These are phyloP conservation scores for Diutina pseudorugosa DNA, from an alignment of 1,139 yeast species.

Conservation along the genomic window DNA sequence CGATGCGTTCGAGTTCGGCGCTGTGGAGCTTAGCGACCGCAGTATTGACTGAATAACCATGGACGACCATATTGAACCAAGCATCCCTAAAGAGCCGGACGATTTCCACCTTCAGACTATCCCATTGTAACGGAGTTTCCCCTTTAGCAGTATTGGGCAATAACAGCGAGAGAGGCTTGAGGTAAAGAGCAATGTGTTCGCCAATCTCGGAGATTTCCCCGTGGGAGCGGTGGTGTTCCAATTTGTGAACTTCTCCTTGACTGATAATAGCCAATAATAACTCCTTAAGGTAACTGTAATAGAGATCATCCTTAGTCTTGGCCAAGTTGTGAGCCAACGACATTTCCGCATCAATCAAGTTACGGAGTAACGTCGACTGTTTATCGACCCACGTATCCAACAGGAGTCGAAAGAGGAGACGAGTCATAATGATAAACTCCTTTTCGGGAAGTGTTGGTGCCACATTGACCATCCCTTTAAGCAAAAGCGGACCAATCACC, in stretches of 20 bases:
- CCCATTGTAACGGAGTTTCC: conserved; percentile 23
- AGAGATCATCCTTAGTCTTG: conserved; percentile 31
- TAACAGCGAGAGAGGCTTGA: conserved; percentile 65
- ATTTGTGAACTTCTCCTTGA: conserved; percentile 72
- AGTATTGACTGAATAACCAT: conserved; percentile 66
- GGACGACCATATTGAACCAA: conserved; percentile 92
- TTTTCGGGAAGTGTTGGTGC: conserved; percentile 47
- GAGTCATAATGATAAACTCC: conserved; percentile 44
- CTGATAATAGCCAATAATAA: conserved; percentile 55
- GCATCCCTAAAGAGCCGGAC: conserved; percentile 64
- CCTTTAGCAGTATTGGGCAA: conserved; percentile 45
- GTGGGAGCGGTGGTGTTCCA: conserved; percentile 76
- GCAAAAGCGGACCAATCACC: conserved; percentile 27
- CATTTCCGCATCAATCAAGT: conserved; percentile 36
- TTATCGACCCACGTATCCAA: conserved; percentile 22
- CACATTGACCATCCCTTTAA: conserved; percentile 46
- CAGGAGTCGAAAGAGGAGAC: conserved; percentile 30
- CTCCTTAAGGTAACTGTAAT: conserved; percentile 48
- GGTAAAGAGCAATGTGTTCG: conserved; percentile 51
- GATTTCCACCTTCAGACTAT: conserved; percentile 27
- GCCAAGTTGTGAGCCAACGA: conserved; percentile 37
- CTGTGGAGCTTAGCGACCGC: conserved; percentile 36
- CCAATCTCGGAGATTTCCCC: conserved; percentile 70
- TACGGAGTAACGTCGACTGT: conserved; percentile 20
- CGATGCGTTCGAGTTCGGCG: conserved; percentile 52